Evolutionary conservation across 805 yeast genomes (phyloP).

Genomic region (Kluyveromyces siamensis): DNA sequence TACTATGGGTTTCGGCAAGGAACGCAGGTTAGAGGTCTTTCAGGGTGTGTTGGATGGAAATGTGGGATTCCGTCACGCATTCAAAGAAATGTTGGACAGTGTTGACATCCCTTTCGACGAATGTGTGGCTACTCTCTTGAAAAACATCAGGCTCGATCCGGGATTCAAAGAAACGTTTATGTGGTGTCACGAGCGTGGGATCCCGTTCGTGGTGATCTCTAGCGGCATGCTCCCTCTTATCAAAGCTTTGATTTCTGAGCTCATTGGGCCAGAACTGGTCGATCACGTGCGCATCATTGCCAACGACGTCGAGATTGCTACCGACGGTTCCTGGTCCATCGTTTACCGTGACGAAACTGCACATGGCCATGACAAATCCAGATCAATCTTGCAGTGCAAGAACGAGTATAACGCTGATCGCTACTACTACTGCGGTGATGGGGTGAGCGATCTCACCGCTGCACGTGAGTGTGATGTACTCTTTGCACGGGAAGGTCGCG

Average conservation of each 20-base stretch:
- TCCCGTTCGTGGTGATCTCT: slow-evolving; percentile 83
- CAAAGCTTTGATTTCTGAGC: slow-evolving; percentile 58
- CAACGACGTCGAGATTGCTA: slow-evolving; percentile 56
- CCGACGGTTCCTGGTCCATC: slow-evolving; percentile 68
- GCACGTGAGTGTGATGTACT: slow-evolving; percentile 90
- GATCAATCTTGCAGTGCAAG: slow-evolving; percentile 50
- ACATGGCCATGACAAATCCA: slow-evolving; percentile 93
- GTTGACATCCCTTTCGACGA: slow-evolving; percentile 67
- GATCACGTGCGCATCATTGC: slow-evolving; percentile 52
- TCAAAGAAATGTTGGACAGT: slow-evolving; percentile 75
- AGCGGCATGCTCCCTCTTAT: slow-evolving; percentile 94
- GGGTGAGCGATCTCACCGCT: slow-evolving; percentile 90
- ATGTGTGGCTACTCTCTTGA: slow-evolving; percentile 62
- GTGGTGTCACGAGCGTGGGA: slow-evolving; percentile 62
- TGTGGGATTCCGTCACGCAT: slow-evolving; percentile 73
- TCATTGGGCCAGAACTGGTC: slow-evolving; percentile 71
- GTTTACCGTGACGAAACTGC: slow-evolving; percentile 75
- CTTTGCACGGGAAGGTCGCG: slow-evolving; percentile 90
- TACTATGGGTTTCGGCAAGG: slow-evolving; percentile 74
- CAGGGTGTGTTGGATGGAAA: slow-evolving; percentile 62
- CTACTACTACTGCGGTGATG: slow-evolving; percentile 94
- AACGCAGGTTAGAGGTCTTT: slow-evolving; percentile 56
- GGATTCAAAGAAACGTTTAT: slow-evolving; percentile 77
- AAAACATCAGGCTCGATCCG: slow-evolving; percentile 72
- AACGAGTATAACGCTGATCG: slow-evolving; percentile 24